Evolutionary conservation across 2,329 filamentous ascomycete species (phyloP), one percentile per base, ranked within the genome.

Genomic region (Fusarium nelsonii): DNA sequence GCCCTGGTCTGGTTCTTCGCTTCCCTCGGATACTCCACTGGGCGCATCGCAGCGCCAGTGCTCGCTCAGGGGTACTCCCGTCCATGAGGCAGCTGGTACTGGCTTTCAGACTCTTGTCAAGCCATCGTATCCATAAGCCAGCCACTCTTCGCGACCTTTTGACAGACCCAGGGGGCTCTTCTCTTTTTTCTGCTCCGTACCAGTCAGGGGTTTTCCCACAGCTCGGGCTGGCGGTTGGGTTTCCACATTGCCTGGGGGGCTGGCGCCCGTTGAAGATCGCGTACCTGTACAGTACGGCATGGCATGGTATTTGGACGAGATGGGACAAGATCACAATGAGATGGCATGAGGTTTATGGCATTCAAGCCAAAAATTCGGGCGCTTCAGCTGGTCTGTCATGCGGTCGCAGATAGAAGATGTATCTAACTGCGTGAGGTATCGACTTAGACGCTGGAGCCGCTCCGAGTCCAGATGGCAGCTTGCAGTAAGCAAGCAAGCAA

Each of bases 11-110:
- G 52, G 63, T 55, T 58, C 44, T 60, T 59, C 46, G 20, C 48
- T 51, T 51, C 48, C 18, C 23, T 26, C 12, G 30, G 34, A 36
- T 58, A 32, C 65, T 68, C 73, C 72, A 74, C 73, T 61, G 65
- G 69, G 68, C 71, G 71, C 69, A 74, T 73, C 72, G 52, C 71
- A 72, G 61, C 72, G 72, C 72, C 71, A 73, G 58, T 70, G 43
- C 61, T 56, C 63, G 40, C 65, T 56, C 71, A 73, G 69, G 63
- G 72, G 69, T 70, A 63, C 56, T 68, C 63, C 72, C 72, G 65
- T 67, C 59, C 48, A 51, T 51, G 48, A 40, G 34, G 48, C 48
- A 34, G 48, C 33, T 20, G 48, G 50, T 43, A 39, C 23, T 23
- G 23, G 36, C 54, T 63, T 55, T 58, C 60, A 65, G 46, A 54